A percentile compares a stretch with the other conserved stretches of the same genome.
These are phyloP conservation scores for Colletotrichum acutatum DNA, from an alignment of 2,329 filamentous ascomycete species.

Conservation along the genomic window DNA sequence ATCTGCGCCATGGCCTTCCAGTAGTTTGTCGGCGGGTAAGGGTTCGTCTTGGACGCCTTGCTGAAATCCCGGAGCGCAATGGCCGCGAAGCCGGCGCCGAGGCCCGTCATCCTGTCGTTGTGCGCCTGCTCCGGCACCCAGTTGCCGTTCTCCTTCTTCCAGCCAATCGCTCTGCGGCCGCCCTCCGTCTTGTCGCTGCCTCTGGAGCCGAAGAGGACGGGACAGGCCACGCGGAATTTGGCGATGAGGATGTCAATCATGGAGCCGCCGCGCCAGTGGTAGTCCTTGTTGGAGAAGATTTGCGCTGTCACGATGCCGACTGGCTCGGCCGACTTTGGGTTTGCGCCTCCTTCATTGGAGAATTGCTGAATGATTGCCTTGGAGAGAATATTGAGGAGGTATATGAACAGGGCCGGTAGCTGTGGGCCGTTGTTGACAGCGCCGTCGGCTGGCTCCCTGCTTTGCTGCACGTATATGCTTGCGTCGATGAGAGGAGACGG, in stretches of 20 bases:
- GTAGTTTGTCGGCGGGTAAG: constrained; percentile 82
- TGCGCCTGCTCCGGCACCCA: constrained; percentile 80
- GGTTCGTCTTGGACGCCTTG: constrained; percentile 74
- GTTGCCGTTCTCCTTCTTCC: constrained; percentile 70
- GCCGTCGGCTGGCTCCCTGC: constrained; percentile 58
- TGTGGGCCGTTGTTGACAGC: constrained; percentile 62
- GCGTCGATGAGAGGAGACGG: constrained; percentile 66
- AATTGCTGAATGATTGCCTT: constrained; percentile 80
- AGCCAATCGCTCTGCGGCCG: constrained; percentile 77
- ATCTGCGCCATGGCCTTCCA: constrained; percentile 84
- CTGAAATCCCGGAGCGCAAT: constrained; percentile 86
- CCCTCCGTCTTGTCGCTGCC: constrained; percentile 79
- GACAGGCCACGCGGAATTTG: constrained; percentile 84
- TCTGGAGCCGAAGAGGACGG: constrained; percentile 85
- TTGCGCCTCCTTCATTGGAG: constrained; percentile 72
- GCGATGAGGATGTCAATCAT: constrained; percentile 87
- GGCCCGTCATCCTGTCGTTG: constrained; percentile 82
- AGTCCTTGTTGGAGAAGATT: constrained; percentile 77
- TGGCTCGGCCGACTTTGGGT: constrained; percentile 76
- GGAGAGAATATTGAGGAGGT: constrained; percentile 79
- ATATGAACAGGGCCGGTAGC: constrained; percentile 75
- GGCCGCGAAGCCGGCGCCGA: constrained; percentile 86
- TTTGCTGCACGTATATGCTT: constrained; percentile 61
- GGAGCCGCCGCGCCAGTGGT: constrained; percentile 73
- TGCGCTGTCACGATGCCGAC: constrained; percentile 81